Evolutionary conservation across 1,284 basidiomycete species (phyloP).

Genomic region (Trametes versicolor): DNA sequence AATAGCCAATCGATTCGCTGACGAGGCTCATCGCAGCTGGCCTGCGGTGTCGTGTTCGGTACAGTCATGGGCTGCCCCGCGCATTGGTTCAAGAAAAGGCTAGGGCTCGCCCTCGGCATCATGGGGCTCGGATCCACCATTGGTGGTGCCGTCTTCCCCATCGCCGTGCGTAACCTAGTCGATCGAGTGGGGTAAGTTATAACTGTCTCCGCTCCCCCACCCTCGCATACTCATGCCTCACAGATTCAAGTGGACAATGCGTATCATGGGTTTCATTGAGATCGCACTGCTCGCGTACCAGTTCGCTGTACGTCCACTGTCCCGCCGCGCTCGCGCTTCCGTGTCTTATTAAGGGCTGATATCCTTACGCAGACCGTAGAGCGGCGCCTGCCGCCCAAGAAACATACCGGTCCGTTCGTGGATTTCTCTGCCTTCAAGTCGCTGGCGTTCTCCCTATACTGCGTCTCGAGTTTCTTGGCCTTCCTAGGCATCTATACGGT

Average conservation of each 20-base stretch:
- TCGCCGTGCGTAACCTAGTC: conserved; percentile 52
- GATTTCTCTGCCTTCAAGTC: conserved; percentile 60
- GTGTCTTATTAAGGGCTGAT: conserved; percentile 34
- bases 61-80: conserved; percentile 53
- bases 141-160: conserved; percentile 56
- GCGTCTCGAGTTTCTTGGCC: conserved; percentile 51
- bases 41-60: conserved; percentile 54
- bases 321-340: conserved; percentile 30
- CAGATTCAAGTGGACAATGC: conserved; percentile 71
- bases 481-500: conserved; percentile 72
- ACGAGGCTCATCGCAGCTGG: conserved; percentile 35
- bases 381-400: conserved; percentile 60
- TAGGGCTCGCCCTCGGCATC: conserved; percentile 54
- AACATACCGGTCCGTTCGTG: conserved; percentile 58
- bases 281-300: conserved; percentile 52
- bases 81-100: conserved; percentile 59
- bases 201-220: neutral
- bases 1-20: neutral
- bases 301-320: conserved; percentile 48
- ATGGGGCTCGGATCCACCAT: conserved; percentile 52
- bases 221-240: neutral
- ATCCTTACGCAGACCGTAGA: conserved; percentile 50
- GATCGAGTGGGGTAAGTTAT: conserved; percentile 46
- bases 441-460: conserved; percentile 55
- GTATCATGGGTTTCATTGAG: conserved; percentile 64